phyloP scores from a whole-genome alignment of 192 early-diverging fungal genomes.

The Coemansia sp. region DNA sequence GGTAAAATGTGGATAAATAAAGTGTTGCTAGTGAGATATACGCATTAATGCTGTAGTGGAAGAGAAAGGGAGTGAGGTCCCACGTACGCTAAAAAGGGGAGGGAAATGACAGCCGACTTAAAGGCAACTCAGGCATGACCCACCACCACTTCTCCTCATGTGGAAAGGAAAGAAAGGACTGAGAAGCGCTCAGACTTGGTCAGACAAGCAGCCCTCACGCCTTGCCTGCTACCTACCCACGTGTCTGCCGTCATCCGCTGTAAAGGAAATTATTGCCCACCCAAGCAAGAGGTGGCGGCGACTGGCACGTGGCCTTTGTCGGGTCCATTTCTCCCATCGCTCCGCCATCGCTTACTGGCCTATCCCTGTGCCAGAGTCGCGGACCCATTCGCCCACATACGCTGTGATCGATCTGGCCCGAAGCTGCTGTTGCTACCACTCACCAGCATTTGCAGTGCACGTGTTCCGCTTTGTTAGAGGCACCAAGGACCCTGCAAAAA shows the following conservation, averaged over 20 bases:
- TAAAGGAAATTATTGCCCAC: conserved; percentile 4
- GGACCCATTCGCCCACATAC: not conserved
- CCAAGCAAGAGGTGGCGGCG: not conserved
- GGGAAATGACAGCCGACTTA: not conserved
- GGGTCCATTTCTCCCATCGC: not conserved
- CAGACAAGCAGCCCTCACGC: no score
- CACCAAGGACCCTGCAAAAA: not conserved
- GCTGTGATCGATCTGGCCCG: not conserved
- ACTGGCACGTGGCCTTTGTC: not conserved
- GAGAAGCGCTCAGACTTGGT: conserved; percentile 1
- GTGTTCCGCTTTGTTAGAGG: not conserved
- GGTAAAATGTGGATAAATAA: not conserved
- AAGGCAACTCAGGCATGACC: conserved; percentile 2
- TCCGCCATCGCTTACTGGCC: not conserved
- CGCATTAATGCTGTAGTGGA: not conserved
- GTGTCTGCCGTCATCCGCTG: conserved; percentile 1
- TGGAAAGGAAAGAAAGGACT: not conserved
- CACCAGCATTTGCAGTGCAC: no score
- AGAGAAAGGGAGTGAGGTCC: not conserved
- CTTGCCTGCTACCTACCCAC: conserved; percentile 7
- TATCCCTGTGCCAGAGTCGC: not conserved
- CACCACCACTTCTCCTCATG: not conserved
- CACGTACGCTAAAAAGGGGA: not conserved
- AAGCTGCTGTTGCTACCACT: no score
- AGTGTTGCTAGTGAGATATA: not conserved